Conservation (phyloP, 108 stramenopile genomes). For the Nitzschia sp. region DNA sequence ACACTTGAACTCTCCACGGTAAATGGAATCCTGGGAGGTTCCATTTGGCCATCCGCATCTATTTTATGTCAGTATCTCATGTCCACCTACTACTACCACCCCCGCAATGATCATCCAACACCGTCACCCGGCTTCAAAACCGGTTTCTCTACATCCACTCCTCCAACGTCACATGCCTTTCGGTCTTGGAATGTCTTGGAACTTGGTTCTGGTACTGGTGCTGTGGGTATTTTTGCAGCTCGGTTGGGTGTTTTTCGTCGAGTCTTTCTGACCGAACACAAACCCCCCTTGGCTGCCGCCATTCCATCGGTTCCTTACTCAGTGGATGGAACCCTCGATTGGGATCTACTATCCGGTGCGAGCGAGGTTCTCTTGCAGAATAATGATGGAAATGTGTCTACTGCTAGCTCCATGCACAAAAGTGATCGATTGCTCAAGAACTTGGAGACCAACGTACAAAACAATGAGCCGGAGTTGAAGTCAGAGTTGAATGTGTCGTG, state of each 20-base stretch:
- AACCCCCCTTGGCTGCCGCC: neutral
- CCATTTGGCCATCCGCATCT: neutral
- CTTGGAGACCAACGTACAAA: neutral
- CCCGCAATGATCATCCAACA: neutral
- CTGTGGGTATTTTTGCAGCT: neutral
- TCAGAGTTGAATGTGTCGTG: neutral
- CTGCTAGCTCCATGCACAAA: neutral
- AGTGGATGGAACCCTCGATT: neutral
- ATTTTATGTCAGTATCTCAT: neutral
- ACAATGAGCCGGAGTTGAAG: neutral
- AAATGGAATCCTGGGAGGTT: neutral
- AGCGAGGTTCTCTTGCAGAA: no score
- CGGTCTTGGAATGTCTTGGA: neutral
- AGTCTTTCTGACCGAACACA: neutral
- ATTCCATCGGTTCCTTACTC: neutral
- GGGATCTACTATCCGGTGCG: neutral
- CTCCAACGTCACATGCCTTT: neutral
- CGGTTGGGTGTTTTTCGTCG: neutral
- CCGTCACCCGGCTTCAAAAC: neutral
- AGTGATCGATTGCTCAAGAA: neutral
- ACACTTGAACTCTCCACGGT: neutral
- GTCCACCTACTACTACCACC: neutral
- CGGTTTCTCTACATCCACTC: no score
- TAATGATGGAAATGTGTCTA: neutral
- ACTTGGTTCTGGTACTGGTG: neutral